Percentiles rank a stretch among this genome's conserved stretches.
Evolutionary conservation across 78 protist genomes (phyloP).

Genomic region (Diacronema lutheri): DNA sequence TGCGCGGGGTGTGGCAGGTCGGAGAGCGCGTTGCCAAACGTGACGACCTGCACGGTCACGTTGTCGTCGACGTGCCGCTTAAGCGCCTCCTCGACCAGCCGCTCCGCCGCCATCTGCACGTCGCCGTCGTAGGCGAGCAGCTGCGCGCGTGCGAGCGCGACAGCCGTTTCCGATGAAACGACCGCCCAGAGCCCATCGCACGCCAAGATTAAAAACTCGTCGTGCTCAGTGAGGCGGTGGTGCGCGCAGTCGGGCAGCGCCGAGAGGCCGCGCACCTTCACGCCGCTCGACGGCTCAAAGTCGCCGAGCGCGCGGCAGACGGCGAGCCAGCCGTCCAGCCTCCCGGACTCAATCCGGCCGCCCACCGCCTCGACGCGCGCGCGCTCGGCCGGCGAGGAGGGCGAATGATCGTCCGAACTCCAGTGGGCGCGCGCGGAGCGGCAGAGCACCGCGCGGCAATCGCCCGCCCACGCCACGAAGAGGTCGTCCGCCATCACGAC

Average conservation of each 20-base stretch:
- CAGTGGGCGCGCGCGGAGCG: background rate
- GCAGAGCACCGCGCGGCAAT: constrained; percentile 19
- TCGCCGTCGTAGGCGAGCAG: constrained; percentile 1
- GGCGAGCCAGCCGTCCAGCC: background rate
- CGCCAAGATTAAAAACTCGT: background rate
- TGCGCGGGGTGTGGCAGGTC: too few relatives aligned
- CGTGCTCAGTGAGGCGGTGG: background rate
- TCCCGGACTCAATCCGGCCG: background rate
- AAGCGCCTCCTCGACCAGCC: background rate
- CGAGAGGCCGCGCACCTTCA: background rate
- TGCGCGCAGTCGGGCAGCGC: background rate
- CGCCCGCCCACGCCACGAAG: background rate
- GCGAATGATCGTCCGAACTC: background rate
- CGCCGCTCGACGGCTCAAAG: background rate
- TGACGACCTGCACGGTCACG: background rate
- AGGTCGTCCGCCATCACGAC: background rate
- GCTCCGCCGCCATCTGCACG: background rate
- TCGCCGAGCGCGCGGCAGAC: constrained; percentile 14
- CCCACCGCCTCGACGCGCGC: background rate
- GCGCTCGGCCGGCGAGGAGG: background rate
- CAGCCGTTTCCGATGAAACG: background rate
- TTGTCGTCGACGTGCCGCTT: constrained; percentile 15
- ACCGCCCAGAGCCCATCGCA: background rate
- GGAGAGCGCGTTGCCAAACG: too few relatives aligned
- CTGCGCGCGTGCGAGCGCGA: background rate